Evolutionary conservation across 495 filamentous ascomycete genomes (phyloP).

Genomic region (Aspergillus steynii): DNA sequence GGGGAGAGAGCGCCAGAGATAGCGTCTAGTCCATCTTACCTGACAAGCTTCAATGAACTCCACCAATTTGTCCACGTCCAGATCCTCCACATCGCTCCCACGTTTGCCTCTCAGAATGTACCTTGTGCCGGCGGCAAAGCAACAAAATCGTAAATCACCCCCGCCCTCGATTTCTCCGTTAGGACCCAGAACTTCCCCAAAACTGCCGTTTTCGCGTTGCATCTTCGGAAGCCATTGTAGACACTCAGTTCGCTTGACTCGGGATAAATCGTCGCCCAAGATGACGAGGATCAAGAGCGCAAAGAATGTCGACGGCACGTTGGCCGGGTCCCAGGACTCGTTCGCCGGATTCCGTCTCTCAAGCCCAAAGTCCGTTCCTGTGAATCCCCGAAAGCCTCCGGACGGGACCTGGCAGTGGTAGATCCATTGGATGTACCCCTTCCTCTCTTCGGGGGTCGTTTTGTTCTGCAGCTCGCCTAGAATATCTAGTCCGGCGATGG

Average conservation of each 20-base stretch:
- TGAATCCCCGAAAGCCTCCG: slow-evolving; percentile 80
- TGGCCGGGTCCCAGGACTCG: slow-evolving; percentile 72
- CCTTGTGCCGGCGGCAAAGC: slow-evolving; percentile 74
- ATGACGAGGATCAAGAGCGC: slow-evolving; percentile 73
- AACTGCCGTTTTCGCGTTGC: slow-evolving; percentile 85
- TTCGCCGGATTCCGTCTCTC: slow-evolving; percentile 46
- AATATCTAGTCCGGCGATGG: slow-evolving; percentile 78
- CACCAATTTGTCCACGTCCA: slow-evolving; percentile 69
- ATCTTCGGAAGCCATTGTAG: slow-evolving; percentile 72
- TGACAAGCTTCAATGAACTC: slow-evolving; percentile 69
- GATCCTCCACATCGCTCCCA: slow-evolving; percentile 62
- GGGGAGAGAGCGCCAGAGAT: not conserved
- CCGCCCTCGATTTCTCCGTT: slow-evolving; percentile 69
- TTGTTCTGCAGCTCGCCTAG: slow-evolving; percentile 61
- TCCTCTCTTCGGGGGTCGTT: slow-evolving; percentile 58
- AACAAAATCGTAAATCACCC: slow-evolving; percentile 83
- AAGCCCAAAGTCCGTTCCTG: slow-evolving; percentile 60
- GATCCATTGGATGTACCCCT: slow-evolving; percentile 66
- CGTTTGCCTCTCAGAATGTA: slow-evolving; percentile 71
- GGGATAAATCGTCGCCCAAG: slow-evolving; percentile 69
- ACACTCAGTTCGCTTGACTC: slow-evolving; percentile 67
- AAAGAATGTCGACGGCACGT: slow-evolving; percentile 84
- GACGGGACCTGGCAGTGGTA: slow-evolving; percentile 71
- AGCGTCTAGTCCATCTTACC: slow-evolving; percentile 41
- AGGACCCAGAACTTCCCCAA: slow-evolving; percentile 74